Evolutionary conservation across 768 basidiomycete genomes (phyloP).

Genomic region (Paxillus involutus): DNA sequence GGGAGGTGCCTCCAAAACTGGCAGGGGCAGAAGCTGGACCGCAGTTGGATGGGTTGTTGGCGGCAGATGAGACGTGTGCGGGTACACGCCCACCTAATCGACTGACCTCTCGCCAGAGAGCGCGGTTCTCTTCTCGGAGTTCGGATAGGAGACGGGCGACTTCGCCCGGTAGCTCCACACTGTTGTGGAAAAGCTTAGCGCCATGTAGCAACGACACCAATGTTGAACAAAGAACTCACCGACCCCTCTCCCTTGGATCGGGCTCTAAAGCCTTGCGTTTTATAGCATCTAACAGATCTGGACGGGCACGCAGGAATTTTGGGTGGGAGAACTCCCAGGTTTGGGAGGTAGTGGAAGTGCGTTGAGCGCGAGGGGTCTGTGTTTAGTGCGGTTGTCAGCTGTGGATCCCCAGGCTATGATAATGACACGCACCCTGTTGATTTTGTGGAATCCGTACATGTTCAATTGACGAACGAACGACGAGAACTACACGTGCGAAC

Average conservation of each 20-base stretch:
- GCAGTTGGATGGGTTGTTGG: not conserved
- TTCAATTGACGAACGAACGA: conserved; percentile 94
- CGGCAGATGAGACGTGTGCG: conserved; percentile 3
- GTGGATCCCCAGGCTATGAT: not conserved
- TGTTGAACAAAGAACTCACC: conserved; percentile 13
- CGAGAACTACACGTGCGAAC: conserved; percentile 61
- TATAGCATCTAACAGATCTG: conserved; percentile 82
- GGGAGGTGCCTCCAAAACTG: conserved; percentile 8
- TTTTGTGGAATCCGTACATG: conserved; percentile 97
- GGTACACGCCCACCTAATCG: conserved; percentile 24
- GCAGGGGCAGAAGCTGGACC: conserved; percentile 3
- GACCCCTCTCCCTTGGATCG: conserved; percentile 51
- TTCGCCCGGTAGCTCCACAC: conserved; percentile 81
- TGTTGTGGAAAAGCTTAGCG: conserved; percentile 35
- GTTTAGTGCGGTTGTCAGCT: not conserved
- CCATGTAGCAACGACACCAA: not conserved
- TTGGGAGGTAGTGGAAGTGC: conserved; percentile 77
- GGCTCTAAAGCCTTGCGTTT: conserved; percentile 85
- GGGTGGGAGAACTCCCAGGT: conserved; percentile 90
- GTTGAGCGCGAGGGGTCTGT: conserved; percentile 80
- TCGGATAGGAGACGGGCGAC: conserved; percentile 52
- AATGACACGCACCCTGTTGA: conserved; percentile 63
- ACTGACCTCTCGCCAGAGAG: conserved; percentile 45
- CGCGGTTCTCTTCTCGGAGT: conserved; percentile 72
- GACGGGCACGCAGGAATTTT: conserved; percentile 79